These are phyloP conservation scores for Domatiomyces globalis DNA, from an alignment of 2,329 filamentous ascomycete genomes.

Conservation along the genomic window DNA sequence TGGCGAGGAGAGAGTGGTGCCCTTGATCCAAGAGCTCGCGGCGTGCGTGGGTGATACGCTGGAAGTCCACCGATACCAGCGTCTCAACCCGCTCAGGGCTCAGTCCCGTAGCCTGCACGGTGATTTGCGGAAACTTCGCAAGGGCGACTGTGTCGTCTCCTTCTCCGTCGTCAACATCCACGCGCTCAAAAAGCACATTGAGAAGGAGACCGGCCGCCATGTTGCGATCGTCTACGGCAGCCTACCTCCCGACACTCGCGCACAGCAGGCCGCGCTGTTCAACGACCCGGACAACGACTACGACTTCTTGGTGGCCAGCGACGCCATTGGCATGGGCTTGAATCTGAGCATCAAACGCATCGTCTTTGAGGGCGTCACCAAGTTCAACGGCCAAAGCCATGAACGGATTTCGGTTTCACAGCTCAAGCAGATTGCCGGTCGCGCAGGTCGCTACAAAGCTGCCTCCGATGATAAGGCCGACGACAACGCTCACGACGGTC, in stretches of 20 bases:
- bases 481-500: background rate
- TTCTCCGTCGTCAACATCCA: constrained; percentile 79
- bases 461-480: constrained; percentile 33
- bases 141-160: constrained; percentile 79
- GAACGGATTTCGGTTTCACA: constrained; percentile 56
- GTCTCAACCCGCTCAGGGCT: constrained; percentile 62
- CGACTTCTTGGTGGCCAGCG: constrained; percentile 82
- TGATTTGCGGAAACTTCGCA: constrained; percentile 53
- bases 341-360: constrained; percentile 83
- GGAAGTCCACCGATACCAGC: constrained; percentile 66
- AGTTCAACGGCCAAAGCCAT: constrained; percentile 49
- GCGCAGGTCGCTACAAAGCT: constrained; percentile 73
- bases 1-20: constrained; percentile 71
- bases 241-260: constrained; percentile 80
- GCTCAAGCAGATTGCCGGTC: constrained; percentile 86
- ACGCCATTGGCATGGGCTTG: constrained; percentile 93
- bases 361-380: constrained; percentile 66
- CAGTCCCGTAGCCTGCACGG: constrained; percentile 49
- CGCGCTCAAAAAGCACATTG: constrained; percentile 61
- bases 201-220: constrained; percentile 58
- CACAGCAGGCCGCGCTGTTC: constrained; percentile 81
- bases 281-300: constrained; percentile 94
- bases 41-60: constrained; percentile 69
- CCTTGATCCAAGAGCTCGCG: constrained; percentile 63
- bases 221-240: constrained; percentile 90